These are phyloP conservation scores for Omphalotus guepiniiformis DNA, from an alignment of 768 basidiomycete species.

Conservation along the genomic window DNA sequence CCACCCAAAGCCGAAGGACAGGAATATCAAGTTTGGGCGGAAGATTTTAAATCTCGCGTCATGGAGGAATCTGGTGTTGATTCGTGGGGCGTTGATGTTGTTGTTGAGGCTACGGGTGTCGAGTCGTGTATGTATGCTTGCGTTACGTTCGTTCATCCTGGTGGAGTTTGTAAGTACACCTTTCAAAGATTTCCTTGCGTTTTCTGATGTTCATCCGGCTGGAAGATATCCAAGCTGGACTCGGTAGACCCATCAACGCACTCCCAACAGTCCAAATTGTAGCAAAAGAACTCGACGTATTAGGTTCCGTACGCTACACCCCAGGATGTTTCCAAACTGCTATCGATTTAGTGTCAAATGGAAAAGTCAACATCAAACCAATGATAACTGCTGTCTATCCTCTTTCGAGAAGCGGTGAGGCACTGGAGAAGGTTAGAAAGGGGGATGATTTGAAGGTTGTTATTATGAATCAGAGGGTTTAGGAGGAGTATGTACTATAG, in stretches of 20 bases:
- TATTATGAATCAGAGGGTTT: slow-evolving; percentile 17
- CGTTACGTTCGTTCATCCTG: slow-evolving; percentile 13
- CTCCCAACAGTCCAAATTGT: slow-evolving; percentile 16
- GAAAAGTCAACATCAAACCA: slow-evolving; percentile 13
- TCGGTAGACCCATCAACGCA: slow-evolving; percentile 14
- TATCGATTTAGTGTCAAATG: slow-evolving; percentile 14
- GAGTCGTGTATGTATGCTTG: slow-evolving; percentile 18
- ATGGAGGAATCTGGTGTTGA: slow-evolving; percentile 13
- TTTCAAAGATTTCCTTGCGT: neutral
- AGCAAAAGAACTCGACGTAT: slow-evolving; percentile 15
- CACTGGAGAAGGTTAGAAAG: slow-evolving; percentile 14
- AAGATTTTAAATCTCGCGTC: slow-evolving; percentile 7
- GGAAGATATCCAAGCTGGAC: slow-evolving; percentile 15
- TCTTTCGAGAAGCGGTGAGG: slow-evolving; percentile 12
- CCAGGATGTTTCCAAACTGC: slow-evolving; percentile 16
- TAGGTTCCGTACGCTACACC: slow-evolving; percentile 17
- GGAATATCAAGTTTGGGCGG: slow-evolving; percentile 12
- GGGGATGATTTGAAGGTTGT: slow-evolving; percentile 17
- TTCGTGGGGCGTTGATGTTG: slow-evolving; percentile 16
- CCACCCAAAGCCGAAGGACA: slow-evolving; percentile 5
- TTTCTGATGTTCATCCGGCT: neutral
- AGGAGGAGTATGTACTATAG: neutral
- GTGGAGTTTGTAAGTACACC: slow-evolving; percentile 14
- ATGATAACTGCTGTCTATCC: slow-evolving; percentile 16
- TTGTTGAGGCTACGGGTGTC: slow-evolving; percentile 16